Conservation (phyloP, 305 asterid species). For the Stenogyne calaminthoides region DNA sequence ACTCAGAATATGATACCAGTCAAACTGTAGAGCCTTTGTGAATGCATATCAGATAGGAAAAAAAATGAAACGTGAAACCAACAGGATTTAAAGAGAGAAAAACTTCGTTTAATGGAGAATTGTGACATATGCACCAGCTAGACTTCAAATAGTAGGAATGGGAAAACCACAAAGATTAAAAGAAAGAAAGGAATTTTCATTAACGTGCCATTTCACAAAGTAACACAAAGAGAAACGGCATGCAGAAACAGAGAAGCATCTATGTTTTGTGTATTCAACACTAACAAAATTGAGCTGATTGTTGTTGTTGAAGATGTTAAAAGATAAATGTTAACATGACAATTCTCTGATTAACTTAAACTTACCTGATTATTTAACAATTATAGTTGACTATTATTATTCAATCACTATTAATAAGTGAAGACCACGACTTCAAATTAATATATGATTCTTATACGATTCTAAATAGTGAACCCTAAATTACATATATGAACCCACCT, state of each 20-base stretch:
- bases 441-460: background rate
- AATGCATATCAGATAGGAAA: background rate
- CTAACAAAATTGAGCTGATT: background rate
- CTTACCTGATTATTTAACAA: background rate
- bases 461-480: too few species aligned
- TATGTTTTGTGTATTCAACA: background rate
- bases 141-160: background rate
- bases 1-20: background rate
- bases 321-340: background rate
- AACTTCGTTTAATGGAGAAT: background rate
- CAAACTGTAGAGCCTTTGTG: background rate
- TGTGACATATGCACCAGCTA: background rate
- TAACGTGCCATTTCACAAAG: background rate
- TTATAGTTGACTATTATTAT: background rate
- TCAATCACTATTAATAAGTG: background rate
- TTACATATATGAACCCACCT: too few species aligned
- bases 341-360: background rate
- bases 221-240: background rate
- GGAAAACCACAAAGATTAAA: background rate
- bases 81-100: background rate
- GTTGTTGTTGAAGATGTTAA: background rate
- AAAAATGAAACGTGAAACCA: background rate
- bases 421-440: background rate
- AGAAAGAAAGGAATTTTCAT: background rate
- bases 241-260: background rate